Evolutionary conservation across 179 eudicot species (phyloP).

Genomic region (Silene vulgaris): DNA sequence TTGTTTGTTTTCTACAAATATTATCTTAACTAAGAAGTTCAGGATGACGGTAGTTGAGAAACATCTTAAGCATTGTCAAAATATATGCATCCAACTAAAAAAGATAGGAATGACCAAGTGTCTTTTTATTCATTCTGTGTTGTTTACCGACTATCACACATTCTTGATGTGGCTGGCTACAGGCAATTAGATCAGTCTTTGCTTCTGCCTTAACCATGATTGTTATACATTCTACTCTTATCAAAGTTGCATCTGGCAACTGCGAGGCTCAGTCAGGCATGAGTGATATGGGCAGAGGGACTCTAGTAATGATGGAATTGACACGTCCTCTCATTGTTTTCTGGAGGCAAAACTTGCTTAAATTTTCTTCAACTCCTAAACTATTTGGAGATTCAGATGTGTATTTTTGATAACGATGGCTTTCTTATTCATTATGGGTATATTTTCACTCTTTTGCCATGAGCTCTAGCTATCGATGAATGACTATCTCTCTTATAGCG

Average conservation of each 20-base stretch:
- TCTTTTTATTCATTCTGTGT: background rate
- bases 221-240: background rate
- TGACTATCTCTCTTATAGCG: background rate
- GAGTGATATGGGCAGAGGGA: background rate
- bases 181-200: background rate
- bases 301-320: background rate
- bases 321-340: background rate
- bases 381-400: background rate
- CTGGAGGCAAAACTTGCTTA: background rate
- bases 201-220: background rate
- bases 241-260: slow-evolving; percentile 1
- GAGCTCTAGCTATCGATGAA: background rate
- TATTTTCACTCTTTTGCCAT: background rate
- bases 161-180: background rate
- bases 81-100: background rate
- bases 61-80: background rate
- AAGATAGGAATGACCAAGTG: background rate
- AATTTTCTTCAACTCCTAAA: background rate
- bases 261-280: background rate
- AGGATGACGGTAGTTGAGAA: background rate
- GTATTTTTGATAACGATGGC: background rate
- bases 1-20: background rate
- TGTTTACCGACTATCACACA: background rate
- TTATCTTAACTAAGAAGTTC: background rate
- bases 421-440: background rate